A percentile compares a stretch with the other conserved stretches of the same genome.
phyloP scores from a whole-genome alignment of 1,284 basidiomycete genomes.

The Ceratobasidium sp. region DNA sequence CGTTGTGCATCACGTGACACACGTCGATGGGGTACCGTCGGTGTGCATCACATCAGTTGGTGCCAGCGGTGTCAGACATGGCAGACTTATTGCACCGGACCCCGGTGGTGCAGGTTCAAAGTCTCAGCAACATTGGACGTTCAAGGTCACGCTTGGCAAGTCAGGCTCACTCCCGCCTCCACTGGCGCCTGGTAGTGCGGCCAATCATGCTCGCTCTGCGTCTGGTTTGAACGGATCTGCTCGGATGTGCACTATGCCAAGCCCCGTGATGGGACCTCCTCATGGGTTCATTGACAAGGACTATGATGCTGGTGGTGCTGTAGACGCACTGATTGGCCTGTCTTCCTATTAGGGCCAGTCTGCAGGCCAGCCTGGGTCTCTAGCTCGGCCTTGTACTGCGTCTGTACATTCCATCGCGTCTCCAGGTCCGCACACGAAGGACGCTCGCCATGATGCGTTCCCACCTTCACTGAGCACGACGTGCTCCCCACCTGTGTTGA shows the following conservation, averaged over 20 bases:
- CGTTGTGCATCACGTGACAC: too few relatives aligned
- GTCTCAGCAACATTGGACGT: constrained; percentile 34
- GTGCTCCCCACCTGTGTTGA: constrained; percentile 36
- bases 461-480: constrained; percentile 33
- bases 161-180: constrained; percentile 38
- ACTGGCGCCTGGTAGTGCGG: constrained; percentile 33
- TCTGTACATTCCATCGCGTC: constrained; percentile 34
- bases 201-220: constrained; percentile 23
- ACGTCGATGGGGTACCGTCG: too few relatives aligned
- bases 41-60: constrained; percentile 36
- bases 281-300: constrained; percentile 81
- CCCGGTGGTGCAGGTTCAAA: background rate
- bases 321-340: constrained; percentile 74
- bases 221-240: constrained; percentile 63
- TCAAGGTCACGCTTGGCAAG: constrained; percentile 40
- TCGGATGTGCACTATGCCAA: constrained; percentile 67
- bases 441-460: constrained; percentile 37
- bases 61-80: constrained; percentile 34
- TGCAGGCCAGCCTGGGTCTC: constrained; percentile 15
- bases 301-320: constrained; percentile 80
- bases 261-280: constrained; percentile 66
- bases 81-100: constrained; percentile 11
- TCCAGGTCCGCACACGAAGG: constrained; percentile 20
- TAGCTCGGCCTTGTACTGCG: constrained; percentile 42
- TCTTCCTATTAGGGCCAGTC: constrained; percentile 59